Conservation (phyloP, 371 early-diverging fungal species). For the Umbelopsis sp. region DNA sequence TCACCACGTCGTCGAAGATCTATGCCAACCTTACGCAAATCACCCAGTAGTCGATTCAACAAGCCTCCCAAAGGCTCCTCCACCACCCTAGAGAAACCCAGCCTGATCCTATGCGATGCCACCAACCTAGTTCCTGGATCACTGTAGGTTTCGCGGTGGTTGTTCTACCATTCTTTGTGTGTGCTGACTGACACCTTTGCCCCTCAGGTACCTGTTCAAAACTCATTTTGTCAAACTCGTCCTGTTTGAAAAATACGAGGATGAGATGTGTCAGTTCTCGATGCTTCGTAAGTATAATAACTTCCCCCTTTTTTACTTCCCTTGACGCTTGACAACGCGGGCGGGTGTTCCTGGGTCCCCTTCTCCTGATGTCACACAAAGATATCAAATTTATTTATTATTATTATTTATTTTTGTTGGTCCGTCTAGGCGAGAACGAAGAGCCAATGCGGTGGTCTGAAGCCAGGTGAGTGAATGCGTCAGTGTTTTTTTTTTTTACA, state of each 20-base stretch:
- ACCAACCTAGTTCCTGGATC: slow-evolving; percentile 1
- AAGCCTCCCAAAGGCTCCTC: not conserved
- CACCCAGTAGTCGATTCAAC: slow-evolving; percentile 1
- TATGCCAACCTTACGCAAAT: slow-evolving; percentile 14
- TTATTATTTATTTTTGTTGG: not conserved
- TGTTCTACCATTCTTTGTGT: too few relatives aligned
- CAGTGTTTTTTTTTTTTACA: too few relatives aligned
- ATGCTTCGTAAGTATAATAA: slow-evolving; percentile 5
- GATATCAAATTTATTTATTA: slow-evolving; percentile 11
- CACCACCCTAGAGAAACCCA: not conserved
- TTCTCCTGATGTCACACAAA: slow-evolving; percentile 16
- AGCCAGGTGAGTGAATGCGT: slow-evolving; percentile 9
- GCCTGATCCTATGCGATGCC: slow-evolving; percentile 8
- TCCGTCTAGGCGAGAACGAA: slow-evolving; percentile 13
- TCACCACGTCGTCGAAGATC: slow-evolving; percentile 4
- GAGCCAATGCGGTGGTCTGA: slow-evolving; percentile 22
- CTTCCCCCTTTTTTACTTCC: not conserved
- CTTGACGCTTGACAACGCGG: slow-evolving; percentile 12
- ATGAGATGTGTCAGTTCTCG: slow-evolving; percentile 22
- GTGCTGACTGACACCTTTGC: not conserved
- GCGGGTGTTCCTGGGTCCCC: slow-evolving; percentile 12
- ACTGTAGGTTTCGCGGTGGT: not conserved
- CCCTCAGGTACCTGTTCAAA: slow-evolving; percentile 10
- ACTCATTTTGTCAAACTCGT: slow-evolving; percentile 16
- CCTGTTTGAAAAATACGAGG: slow-evolving; percentile 21